Percentiles rank a stretch among this genome's conserved stretches.
Conservation (phyloP, 352 stramenopile genomes). For the Phytophthora capsici region DNA sequence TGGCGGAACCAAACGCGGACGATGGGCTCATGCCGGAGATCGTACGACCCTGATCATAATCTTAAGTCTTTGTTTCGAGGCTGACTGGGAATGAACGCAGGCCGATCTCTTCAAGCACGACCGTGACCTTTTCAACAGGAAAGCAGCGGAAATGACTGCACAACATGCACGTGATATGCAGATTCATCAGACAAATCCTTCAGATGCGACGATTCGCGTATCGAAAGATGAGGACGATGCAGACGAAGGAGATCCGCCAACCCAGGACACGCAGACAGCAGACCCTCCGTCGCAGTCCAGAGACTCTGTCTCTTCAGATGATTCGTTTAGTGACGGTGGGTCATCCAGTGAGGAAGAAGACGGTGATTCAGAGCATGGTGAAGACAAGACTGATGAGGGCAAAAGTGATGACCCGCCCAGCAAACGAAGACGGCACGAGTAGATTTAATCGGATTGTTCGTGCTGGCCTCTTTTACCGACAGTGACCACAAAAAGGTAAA, state of each 20-base stretch:
- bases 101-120: constrained; percentile 85
- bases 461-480: too few species aligned
- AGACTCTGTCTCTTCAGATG: constrained; percentile 35
- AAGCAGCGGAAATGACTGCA: constrained; percentile 65
- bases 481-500: too few species aligned
- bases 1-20: constrained; percentile 91
- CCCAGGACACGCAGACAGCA: constrained; percentile 22
- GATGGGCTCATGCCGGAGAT: constrained; percentile 92
- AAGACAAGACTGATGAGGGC: constrained; percentile 9
- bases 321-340: constrained; percentile 49
- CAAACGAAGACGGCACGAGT: constrained; percentile 41
- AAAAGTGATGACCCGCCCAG: constrained; percentile 8
- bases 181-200: constrained; percentile 6
- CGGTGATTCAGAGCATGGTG: background rate
- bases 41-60: constrained; percentile 42
- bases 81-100: constrained; percentile 27
- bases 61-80: background rate
- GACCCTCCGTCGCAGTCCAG: constrained; percentile 17
- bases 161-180: constrained; percentile 48
- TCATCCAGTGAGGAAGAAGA: constrained; percentile 55
- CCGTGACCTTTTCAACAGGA: constrained; percentile 69
- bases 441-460: background rate
- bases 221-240: background rate
- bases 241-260: constrained; percentile 15
- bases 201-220: constrained; percentile 1